Evolutionary conservation across 495 filamentous ascomycete species (phyloP).

Genomic region (Penicillium fimorum): DNA sequence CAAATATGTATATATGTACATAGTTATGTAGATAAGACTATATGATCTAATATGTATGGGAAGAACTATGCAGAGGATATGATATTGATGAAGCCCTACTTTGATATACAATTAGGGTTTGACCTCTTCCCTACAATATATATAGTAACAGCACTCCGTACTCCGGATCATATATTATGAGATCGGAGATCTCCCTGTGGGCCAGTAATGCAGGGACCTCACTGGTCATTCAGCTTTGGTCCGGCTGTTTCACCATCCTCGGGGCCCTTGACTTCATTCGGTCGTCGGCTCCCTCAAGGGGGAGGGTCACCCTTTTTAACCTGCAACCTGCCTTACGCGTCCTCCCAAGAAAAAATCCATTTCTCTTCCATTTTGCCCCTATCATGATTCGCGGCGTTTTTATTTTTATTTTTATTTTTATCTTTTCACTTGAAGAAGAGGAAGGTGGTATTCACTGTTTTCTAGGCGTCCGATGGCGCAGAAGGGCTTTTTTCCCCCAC

Average conservation of each 20-base stretch:
- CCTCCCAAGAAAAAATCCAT: slow-evolving; percentile 20
- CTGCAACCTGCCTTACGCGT: slow-evolving; percentile 39
- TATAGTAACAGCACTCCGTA: neutral
- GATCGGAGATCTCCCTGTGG: slow-evolving; percentile 13
- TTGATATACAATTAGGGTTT: neutral
- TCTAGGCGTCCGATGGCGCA: neutral
- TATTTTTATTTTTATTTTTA: neutral
- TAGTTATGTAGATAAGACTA: neutral
- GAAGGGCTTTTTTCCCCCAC: neutral
- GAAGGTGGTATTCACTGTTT: slow-evolving; percentile 23
- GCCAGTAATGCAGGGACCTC: slow-evolving; percentile 19
- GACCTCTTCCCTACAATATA: neutral
- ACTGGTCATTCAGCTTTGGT: slow-evolving; percentile 16
- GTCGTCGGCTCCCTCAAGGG: slow-evolving; percentile 17
- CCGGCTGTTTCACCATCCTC: slow-evolving; percentile 39
- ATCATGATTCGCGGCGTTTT: slow-evolving; percentile 14
- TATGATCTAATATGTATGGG: neutral
- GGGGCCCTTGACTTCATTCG: slow-evolving; percentile 37
- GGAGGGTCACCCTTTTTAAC: slow-evolving; percentile 21
- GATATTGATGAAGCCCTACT: neutral
- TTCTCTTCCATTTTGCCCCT: slow-evolving; percentile 7
- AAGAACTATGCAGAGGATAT: neutral
- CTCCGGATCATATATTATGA: neutral
- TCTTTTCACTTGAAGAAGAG: slow-evolving; percentile 27
- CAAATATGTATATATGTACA: neutral